A percentile compares a stretch with the other conserved stretches of the same genome.
These are phyloP conservation scores for Paramecium sexaurelia DNA, from an alignment of 73 alveolate genomes.

Conservation along the genomic window DNA sequence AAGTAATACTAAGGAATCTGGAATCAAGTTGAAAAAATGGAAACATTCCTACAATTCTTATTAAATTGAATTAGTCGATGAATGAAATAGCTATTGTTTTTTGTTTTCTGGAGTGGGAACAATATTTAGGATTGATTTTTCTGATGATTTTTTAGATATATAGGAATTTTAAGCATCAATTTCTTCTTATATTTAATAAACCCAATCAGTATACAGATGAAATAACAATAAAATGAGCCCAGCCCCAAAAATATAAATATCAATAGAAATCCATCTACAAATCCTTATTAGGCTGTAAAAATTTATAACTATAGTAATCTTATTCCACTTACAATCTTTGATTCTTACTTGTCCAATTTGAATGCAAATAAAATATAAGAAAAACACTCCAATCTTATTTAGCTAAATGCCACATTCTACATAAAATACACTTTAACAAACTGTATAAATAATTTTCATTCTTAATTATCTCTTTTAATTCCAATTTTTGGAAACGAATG, in stretches of 20 bases:
- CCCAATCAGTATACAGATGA: neutral
- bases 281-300: neutral
- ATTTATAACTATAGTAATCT: neutral
- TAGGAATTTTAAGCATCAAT: neutral
- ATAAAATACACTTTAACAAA: neutral
- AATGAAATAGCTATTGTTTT: neutral
- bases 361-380: neutral
- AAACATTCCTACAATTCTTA: conserved; percentile 19
- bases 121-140: neutral
- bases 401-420: neutral
- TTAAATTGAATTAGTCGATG: neutral
- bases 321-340: neutral
- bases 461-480: neutral
- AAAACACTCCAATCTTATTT: neutral
- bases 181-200: neutral
- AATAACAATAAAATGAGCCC: neutral
- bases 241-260: neutral
- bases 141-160: neutral
- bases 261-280: neutral
- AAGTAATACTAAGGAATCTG: conserved; percentile 12
- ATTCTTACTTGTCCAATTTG: neutral
- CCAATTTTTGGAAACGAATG: neutral
- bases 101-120: neutral
- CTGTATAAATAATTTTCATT: neutral
- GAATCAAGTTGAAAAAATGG: conserved; percentile 24